Evolutionary conservation across 192 early-diverging fungal genomes (phyloP), one percentile per base, ranked within the genome.

Genomic region (Backusella mclennaniae): DNA sequence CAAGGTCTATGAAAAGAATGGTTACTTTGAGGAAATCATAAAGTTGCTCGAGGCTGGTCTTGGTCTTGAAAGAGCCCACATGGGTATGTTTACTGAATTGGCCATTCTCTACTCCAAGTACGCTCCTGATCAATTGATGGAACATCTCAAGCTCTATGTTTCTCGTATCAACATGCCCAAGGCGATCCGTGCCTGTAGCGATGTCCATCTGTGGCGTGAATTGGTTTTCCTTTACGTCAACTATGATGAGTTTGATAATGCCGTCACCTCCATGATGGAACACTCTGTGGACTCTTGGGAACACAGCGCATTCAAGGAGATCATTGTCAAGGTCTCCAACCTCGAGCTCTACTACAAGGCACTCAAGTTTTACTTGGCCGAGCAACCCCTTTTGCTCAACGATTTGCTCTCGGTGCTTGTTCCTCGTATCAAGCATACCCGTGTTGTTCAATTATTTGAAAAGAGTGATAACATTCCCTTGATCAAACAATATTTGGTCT

Each of bases 21-120:
- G 98, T 38, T 89, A 94, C 84, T 93, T 98, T 78, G 93, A 96
- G 49, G 96, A 99, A 89, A 84, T 98, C 56, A 95, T 98, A 76
- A 79, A 86, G 31, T 80, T 99, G 68, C 85, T 99, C 35, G 97
- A 99, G 88, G 91, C 94, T 49, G 97, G 97, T 73, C 83, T 99
- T 21, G 96, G 96, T n/a, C 83, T 99, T 72, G 98, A 99, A 86
- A 91, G 98, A 69, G 98, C 98, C 11, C 98, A 99, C 79, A 99
- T 99, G 98, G 98, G 98, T 71, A 99, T 99, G 98, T 99, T 99
- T 80, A 99, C 98, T 0, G 98, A 99, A 87, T 87, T 99, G 44
- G 96, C 96, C 8, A 95, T 99, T 69, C 84, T 98, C 77, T 99
- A 99, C 86, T 92, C 95, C 80, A 98, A 97, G 82, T 97, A 99